A percentile compares a stretch with the other conserved stretches of the same genome.
Evolutionary conservation across 805 yeast species (phyloP).

Genomic region (Metschnikowia peoriensis): DNA sequence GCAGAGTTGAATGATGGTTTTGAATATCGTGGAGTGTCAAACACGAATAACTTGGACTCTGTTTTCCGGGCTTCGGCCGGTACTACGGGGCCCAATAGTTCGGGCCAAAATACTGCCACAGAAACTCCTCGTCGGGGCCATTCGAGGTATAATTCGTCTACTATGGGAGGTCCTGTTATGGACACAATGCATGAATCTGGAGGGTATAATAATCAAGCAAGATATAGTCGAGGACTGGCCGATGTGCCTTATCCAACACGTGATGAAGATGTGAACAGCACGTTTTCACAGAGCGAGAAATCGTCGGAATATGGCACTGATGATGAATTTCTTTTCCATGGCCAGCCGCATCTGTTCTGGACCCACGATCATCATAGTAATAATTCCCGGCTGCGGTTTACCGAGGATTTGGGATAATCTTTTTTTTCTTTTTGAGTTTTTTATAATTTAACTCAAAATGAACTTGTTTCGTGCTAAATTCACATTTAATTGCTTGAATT

Average conservation of each 20-base stretch:
- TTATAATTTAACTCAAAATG: too few species aligned
- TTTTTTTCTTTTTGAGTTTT: too few species aligned
- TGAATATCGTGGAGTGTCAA: slow-evolving; percentile 44
- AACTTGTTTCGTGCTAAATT: too few species aligned
- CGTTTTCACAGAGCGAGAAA: slow-evolving; percentile 8
- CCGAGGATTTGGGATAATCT: slow-evolving; percentile 14
- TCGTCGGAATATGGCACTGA: slow-evolving; percentile 15
- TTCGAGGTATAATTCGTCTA: slow-evolving; percentile 13
- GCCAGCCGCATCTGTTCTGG: slow-evolving; percentile 13
- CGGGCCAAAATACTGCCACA: slow-evolving; percentile 13
- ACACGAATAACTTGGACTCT: slow-evolving; percentile 41
- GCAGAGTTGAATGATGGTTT: slow-evolving; percentile 29
- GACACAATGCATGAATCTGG: slow-evolving; percentile 12
- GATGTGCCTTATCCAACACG: slow-evolving; percentile 11
- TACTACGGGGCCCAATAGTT: slow-evolving; percentile 11
- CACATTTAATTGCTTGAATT: too few species aligned
- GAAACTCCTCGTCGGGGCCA: slow-evolving; percentile 11
- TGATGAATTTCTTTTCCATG: slow-evolving; percentile 12
- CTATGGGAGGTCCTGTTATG: slow-evolving; percentile 8
- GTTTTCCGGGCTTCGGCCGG: slow-evolving; percentile 25
- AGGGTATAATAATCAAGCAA: not conserved
- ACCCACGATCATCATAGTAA: slow-evolving; percentile 16
- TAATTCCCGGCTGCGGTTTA: slow-evolving; percentile 20
- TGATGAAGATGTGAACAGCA: slow-evolving; percentile 5
- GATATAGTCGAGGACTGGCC: not conserved